Base-by-base conservation (phyloP, 306 rosid species). In the Oxytropis ochrocephala region DNA sequence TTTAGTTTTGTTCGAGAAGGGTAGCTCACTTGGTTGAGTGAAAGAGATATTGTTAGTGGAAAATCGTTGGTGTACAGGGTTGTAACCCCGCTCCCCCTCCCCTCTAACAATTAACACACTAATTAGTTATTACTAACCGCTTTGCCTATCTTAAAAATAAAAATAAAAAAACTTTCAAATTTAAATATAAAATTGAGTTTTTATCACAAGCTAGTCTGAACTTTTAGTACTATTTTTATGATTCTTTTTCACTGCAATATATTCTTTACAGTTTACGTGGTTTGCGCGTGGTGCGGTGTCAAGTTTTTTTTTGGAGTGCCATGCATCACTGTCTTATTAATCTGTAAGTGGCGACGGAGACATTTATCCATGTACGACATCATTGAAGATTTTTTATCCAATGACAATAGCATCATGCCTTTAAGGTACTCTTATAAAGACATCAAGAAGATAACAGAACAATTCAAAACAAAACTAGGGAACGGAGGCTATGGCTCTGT, bases 291-390 rank as follows among this genome's bases (percentile, higher is more conserved):
- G n/a, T 7, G 4, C 3, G 24, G 2, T 33, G 17, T 3, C 10
- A 78, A 21, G 12, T 18, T 10, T 42, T 4, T 49, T 10, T 0
- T 79, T 50, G 75, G 75, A 19, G 36, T 0, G 17, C 53, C 51
- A 30, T 51, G 24, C 6, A 0, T 66, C 6, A 29, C 50, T 48
- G 13, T 14, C 2, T 5, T 73, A 8, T 14, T 49, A 7, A 21
- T 73, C 16, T 67, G 12, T 33, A 79, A 51, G 43, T 73, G 75
- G 58, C 52, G 75, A 51, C 29, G 61, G n/a, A 73, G 33, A n/a
- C 79, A 79, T 73, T 50, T 73, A 24, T 79, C 82, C 0, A 13
- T 65, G 52, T 79, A 66, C 8, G 52, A 67, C 0, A 4, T 1
- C 52, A 66, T 79, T 4, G 79, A 79, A 67, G 55, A 42, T 43